Base-by-base conservation (phyloP, 441 rosid genomes). In the Gossypium gossypioides region DNA sequence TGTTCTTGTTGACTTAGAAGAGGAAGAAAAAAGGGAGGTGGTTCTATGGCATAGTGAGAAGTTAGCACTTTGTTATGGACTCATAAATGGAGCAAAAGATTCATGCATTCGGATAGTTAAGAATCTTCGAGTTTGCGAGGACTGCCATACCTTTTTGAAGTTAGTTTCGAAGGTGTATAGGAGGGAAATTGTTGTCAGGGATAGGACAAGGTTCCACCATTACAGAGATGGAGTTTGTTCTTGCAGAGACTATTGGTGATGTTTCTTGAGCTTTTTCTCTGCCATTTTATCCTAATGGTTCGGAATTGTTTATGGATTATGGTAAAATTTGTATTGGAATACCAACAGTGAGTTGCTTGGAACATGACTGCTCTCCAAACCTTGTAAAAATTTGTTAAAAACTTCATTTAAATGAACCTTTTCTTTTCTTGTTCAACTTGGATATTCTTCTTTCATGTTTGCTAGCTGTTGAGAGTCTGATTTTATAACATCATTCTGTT, bases 171-270 rank as follows among this genome's bases (percentile, higher is more conserved):
- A 82, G 76, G 79, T 84, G 72, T 82, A 84, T 65, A 61, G 61
- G 24, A 76, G 55, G 40, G 84, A 84, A 71, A 79, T 85, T 62
- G 34, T 87, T 59, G 76, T 82, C n/a, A 81, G 91, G 76, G 86
- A 85, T 75, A 78, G 86, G 77, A 85, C 79, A 57, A 75, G 87
- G 79, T 87, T 85, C 79, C 86, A 84, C 69, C 83, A 71, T 72
- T 81, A 67, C 21, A 85, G 65, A 73, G 76, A 81, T 68, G 88
- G 85, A 16, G 12, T 71, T 10, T 87, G 86, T 78, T 82, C 87
- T 75, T 87, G 87, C 74, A 74, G 75, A 76, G 89, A 85, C 74
- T 87, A 81, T 72, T 87, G 91, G 91, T 85, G 72, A 74, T 29
- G 8, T 51, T 62, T 52, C 50, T 61, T 19, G 34, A 42, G 2